Base-by-base conservation (phyloP, 2,329 filamentous ascomycete genomes). In the Neonectria faginata region DNA sequence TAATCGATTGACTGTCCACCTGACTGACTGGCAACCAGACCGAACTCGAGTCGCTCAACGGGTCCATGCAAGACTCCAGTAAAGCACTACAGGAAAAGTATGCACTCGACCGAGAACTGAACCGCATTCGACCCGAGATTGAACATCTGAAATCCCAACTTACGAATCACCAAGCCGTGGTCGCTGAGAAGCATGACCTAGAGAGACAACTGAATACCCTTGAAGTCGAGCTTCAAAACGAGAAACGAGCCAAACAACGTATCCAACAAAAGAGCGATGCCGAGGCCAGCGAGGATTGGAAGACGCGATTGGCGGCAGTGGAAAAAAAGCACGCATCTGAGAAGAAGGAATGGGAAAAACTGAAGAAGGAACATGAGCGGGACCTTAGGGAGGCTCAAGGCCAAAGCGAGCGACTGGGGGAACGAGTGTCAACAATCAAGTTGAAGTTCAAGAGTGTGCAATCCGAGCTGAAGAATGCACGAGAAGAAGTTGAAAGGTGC, bases 221-320 rank as follows among this genome's bases (percentile, higher is more conserved):
- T 2, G 92, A 97, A 77, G 89, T 93, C 47, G 92, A 97, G 71
- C 84, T 97, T 2, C 92, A 94, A 68, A 92, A 92, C 69, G 92
- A 96, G 76, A 95, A 79, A 64, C 74, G 76, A 60, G 76, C 77
- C 2, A 77, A 75, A 31, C 70, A 77, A 29, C 74, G 74, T 14
- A 69, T 74, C n/a, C 70, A 76, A 36, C 70, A 74, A 25, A 74
- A 73, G 44, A 73, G 71, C 20, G 69, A 76, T 36, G 70, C 85
- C 69, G 76, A 79, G 70, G 82, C 80, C 52, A 67, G 81, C 76
- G 75, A 85, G 75, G 76, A 86, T 47, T 70, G 80, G 44, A 78
- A 75, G 39, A 71, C 75, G 3, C 75, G 73, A n/a, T 68, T 81
- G 2, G 76, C 79, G 14, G 76, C 79, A 9, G 69, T 75, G 4